A percentile compares a stretch with the other conserved stretches of the same genome.
Evolutionary conservation across 192 early-diverging fungal species (phyloP).

Genomic region (Backusella psychrophila): DNA sequence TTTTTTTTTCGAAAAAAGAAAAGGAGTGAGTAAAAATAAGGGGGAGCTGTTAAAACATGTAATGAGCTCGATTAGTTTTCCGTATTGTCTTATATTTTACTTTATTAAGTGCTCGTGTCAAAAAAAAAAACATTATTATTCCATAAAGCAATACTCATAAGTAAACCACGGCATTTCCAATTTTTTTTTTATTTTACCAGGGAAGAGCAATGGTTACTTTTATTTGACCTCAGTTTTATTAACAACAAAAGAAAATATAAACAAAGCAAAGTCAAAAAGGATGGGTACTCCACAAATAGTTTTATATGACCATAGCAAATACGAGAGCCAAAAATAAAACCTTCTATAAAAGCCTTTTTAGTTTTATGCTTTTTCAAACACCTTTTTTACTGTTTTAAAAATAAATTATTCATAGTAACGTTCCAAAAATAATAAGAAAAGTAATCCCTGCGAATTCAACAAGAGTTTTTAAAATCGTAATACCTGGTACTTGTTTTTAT

Average conservation of each 20-base stretch:
- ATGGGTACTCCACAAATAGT: background rate
- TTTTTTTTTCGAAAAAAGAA: background rate
- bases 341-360: background rate
- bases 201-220: background rate
- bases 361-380: slow-evolving; percentile 1
- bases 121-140: background rate
- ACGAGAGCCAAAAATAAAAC: background rate
- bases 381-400: background rate
- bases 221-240: background rate
- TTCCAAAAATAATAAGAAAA: background rate
- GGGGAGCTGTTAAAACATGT: background rate
- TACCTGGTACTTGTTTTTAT: background rate
- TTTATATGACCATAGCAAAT: background rate
- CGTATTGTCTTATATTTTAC: background rate
- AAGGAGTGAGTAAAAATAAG: background rate
- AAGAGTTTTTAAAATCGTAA: background rate
- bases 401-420: background rate
- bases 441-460: background rate
- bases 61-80: background rate
- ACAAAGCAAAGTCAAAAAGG: background rate
- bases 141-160: background rate
- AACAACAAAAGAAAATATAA: background rate
- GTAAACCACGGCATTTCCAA: too few relatives aligned
- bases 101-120: background rate
- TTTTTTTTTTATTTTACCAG: background rate